Conservation (phyloP, 768 basidiomycete genomes). For the Psilocybe tampanensis region DNA sequence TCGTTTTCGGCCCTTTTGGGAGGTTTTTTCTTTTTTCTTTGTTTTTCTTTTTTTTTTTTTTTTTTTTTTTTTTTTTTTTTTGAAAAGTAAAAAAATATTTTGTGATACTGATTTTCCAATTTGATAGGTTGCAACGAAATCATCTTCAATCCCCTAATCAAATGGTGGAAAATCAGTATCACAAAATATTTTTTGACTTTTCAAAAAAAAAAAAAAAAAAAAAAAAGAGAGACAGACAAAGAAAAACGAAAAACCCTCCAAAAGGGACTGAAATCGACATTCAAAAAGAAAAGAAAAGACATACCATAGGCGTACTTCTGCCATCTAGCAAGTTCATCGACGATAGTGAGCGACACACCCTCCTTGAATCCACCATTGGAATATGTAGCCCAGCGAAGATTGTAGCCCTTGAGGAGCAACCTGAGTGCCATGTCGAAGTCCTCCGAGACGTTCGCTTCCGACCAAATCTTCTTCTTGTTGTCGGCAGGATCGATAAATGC, state of each 20-base stretch:
- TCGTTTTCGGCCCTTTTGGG: neutral
- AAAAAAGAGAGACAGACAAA: neutral
- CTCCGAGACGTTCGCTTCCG: slow-evolving; percentile 77
- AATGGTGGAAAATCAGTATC: no score
- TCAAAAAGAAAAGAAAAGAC: slow-evolving; percentile 4
- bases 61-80: no score
- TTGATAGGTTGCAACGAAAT: no score
- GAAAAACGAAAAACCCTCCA: neutral
- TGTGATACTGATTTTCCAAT: no score
- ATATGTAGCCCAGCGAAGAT: slow-evolving; percentile 84
- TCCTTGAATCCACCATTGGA: slow-evolving; percentile 86
- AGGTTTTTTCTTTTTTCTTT: no score
- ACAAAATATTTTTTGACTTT: no score
- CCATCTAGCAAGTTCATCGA: slow-evolving; percentile 91
- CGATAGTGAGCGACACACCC: slow-evolving; percentile 83
- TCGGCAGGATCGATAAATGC: slow-evolving; percentile 69
- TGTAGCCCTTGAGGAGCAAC: slow-evolving; percentile 69
- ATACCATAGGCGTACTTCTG: slow-evolving; percentile 70
- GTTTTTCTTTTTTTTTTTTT: no score
- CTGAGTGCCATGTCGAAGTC: slow-evolving; percentile 80
- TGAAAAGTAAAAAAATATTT: no score
- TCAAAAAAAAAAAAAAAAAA: no score
- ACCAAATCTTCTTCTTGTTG: slow-evolving; percentile 70
- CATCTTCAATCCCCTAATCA: no score
- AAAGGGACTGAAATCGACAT: neutral